Base-by-base conservation (phyloP, 1,139 yeast species). In the Lipomyces yarrowii region DNA sequence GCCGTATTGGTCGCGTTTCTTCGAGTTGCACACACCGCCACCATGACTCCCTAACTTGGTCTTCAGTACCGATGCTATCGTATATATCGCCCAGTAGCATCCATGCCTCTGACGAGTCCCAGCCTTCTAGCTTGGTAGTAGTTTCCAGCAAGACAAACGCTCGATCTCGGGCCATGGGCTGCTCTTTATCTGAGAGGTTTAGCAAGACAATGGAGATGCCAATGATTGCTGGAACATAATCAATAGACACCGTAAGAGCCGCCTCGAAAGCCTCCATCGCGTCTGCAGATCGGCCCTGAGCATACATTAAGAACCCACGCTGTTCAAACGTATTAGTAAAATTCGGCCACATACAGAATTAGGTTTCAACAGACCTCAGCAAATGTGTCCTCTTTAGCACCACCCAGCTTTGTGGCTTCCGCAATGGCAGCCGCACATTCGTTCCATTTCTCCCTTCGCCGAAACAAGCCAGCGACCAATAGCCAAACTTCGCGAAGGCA, bases 401-500 rank as follows among this genome's bases (percentile, higher is more conserved):
- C 82, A 64, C 76, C 80, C 21, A 81, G 78, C 1, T 81, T 77
- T 69, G 86, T 90, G 0, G 96, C 91, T 75, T 91, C 97, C 8
- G 83, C 82, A 7, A 91, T 82, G 62, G 96, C 90, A 69, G 86
- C 87, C 72, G 87, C 88, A 11, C 93, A 86, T 67, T 91, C 96
- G 7, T 80, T 83, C 3, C 78, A 70, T 63, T 85, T 78, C 0
- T 84, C 87, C 4, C 85, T 81, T 70, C 86, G 84, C 71, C 85
- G 78, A 75, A 90, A 92, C 52, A 91, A 79, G 55, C 83, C 83
- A 0, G 92, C 84, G 0, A 91, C 83, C 86, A 91, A 86, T 62
- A 91, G 76, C 97, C 97, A 92, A 13, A 90, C 74, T 46, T 82
- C 82, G 72, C 88, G 91, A 62, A 88, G 75, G 11, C 87, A 76